phyloP scores from a whole-genome alignment of 1,284 basidiomycete species.

The Melanopsichium pennsylvanicum region DNA sequence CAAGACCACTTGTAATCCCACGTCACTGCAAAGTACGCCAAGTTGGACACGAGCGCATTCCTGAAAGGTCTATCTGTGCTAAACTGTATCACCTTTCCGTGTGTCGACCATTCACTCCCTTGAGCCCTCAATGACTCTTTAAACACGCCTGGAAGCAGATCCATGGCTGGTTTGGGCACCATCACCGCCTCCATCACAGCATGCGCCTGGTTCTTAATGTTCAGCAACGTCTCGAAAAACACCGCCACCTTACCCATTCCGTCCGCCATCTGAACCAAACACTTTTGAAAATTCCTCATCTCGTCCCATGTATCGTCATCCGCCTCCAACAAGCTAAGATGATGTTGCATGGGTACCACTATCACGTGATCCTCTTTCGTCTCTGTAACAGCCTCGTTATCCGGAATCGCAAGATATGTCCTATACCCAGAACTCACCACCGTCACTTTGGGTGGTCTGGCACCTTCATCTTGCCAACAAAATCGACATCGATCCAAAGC shows the following conservation, averaged over 20 bases:
- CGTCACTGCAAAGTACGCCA: constrained; percentile 98
- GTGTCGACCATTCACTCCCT: constrained; percentile 95
- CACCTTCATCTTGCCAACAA: constrained; percentile 66
- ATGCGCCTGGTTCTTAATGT: constrained; percentile 85
- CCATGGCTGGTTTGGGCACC: constrained; percentile 82
- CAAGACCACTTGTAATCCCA: constrained; percentile 87
- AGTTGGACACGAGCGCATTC: constrained; percentile 79
- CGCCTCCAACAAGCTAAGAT: constrained; percentile 86
- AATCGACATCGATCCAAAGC: constrained; percentile 81
- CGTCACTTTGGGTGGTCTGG: constrained; percentile 78
- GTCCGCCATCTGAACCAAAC: constrained; percentile 90
- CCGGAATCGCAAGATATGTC: constrained; percentile 85
- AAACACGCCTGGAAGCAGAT: constrained; percentile 90
- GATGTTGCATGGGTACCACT: constrained; percentile 90
- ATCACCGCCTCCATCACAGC: constrained; percentile 90
- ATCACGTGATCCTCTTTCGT: constrained; percentile 77
- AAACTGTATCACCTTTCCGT: constrained; percentile 95
- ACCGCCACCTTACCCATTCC: constrained; percentile 82
- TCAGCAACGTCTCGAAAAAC: constrained; percentile 91
- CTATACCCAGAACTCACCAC: constrained; percentile 89
- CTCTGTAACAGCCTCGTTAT: constrained; percentile 81
- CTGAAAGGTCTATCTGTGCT: constrained; percentile 67
- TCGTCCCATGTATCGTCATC: constrained; percentile 93
- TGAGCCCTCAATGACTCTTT: constrained; percentile 89
- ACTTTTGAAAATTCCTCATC: constrained; percentile 93